Base-by-base conservation (phyloP, 345 rosid genomes). In the Euclidium syriacum region DNA sequence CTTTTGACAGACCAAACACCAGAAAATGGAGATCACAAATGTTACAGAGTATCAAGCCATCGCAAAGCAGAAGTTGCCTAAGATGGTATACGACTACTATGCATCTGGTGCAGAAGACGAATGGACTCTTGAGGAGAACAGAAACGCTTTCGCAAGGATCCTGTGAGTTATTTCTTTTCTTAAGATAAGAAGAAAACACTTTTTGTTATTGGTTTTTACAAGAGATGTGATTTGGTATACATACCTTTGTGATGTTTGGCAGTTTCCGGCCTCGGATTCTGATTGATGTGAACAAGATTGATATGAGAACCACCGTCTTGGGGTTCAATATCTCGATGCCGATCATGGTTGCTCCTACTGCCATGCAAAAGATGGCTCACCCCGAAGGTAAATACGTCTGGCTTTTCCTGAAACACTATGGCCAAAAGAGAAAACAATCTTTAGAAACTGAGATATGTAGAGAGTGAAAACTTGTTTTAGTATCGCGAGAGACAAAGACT, bases 341-440 rank as follows among this genome's bases (percentile, higher is more conserved):
- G 0, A 85, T 88, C 77, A 88, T 88, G 96, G 72, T 88, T 82
- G 96, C 96, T 63, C 96, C 96, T 26, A 80, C 94, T 24, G 96
- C 96, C 52, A 40, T 88, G 64, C 94, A 85, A 79, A 88, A 88
- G 75, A 88, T 88, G 96, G 96, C 96, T 72, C 96, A 88, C 62
- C 96, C 94, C 5, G 94, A 85, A 65, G 96, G 96, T 84, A 67
- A 25, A 27, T 1, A 34, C 19, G 7, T 39, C 16, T 12, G 12
- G 6, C 16, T 22, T 38, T 30, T 3, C 32, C 6, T 61, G 1
- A 19, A 14, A 9, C 35, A 32, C 7, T 9, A 10, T 8, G 35
- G 3, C 35, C 10, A n/a, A 12, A 32, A 32, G 35, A 9, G 17
- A 68, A 65, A n/a, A 59, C 53, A 41, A 10, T 25, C 0, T 58